Evolutionary conservation across 805 yeast genomes (phyloP), one percentile per base, ranked within the genome.

Genomic region (Wickerhamomyces chambardii): DNA sequence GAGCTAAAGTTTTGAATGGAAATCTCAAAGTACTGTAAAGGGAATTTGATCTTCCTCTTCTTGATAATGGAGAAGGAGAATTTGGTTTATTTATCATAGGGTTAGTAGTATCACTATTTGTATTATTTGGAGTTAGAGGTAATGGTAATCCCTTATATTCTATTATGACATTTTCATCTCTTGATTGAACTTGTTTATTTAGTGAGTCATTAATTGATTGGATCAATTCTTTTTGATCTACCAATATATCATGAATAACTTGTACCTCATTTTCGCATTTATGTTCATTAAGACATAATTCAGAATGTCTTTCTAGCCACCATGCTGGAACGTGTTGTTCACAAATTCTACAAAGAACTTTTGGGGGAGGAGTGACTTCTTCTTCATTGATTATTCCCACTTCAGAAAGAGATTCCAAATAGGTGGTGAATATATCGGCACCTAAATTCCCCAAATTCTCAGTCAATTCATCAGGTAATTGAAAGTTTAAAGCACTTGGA

Each of bases 221-320:
- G 4, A 86, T 61, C 15, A 73, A 48, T 9, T 66, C 68, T 19
- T 71, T 66, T 36, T 85, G 95, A 36, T 89, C 96, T 4, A 71
- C 59, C 4, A 90, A 62, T 15, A 69, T 65, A 45, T 92, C 97
- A 44, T 90, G 95, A 31, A 78, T 63, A 26, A 67, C 46, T 49
- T 82, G 84, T 9, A 90, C 75, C 25, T 78, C 78, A 45, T 86
- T 87, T 49, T 79, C 87, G 10, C 83, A 73, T 47, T 78, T 72
- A 58, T 87, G 95, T 54, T 89, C 97, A 26, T 84, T 72, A 21
- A 84, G 65, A 48, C 99, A 92, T 32, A 84, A 61, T 50, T 87
- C 92, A 1, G 90, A 80, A 58, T 92, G 99, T 33, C 79, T 71
- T 47, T 90, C 98, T 28, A 92, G 65, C 82, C 95, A 92, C 98